These are phyloP conservation scores for Testicularia cyperi DNA, from an alignment of 1,284 basidiomycete species.

Conservation along the genomic window DNA sequence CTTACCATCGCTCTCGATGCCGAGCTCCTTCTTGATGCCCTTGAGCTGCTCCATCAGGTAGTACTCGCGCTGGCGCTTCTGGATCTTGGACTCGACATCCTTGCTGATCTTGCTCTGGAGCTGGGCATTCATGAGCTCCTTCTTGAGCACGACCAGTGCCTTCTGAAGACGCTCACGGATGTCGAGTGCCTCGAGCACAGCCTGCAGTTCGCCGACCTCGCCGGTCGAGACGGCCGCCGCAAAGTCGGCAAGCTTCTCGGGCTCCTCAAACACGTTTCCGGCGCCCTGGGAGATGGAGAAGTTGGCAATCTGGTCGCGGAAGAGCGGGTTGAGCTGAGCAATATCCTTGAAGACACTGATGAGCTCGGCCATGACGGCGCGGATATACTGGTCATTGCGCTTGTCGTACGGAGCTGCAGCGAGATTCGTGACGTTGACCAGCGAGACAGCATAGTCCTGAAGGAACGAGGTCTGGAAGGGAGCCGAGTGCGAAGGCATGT, in stretches of 20 bases:
- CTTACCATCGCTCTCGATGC: conserved; percentile 95
- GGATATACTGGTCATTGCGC: conserved; percentile 71
- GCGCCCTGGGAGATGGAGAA: conserved; percentile 94
- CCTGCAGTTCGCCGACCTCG: conserved; percentile 86
- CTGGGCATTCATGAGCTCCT: conserved; percentile 96
- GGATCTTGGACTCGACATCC: conserved; percentile 94
- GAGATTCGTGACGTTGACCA: conserved; percentile 87
- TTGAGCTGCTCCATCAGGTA: conserved; percentile 98
- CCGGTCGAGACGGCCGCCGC: conserved; percentile 93
- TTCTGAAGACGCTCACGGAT: conserved; percentile 89
- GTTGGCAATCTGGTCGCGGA: conserved; percentile 96
- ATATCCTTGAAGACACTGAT: conserved; percentile 99
- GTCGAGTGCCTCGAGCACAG: conserved; percentile 82
- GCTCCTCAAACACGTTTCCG: conserved; percentile 97
- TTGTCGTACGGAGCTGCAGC: conserved; percentile 80
- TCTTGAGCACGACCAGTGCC: conserved; percentile 89
- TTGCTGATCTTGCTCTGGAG: conserved; percentile 90
- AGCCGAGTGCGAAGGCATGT: conserved; percentile 53
- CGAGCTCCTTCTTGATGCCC: conserved; percentile 97
- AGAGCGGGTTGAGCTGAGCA: conserved; percentile 91
- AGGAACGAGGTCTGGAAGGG: conserved; percentile 85
- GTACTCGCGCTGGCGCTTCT: conserved; percentile 94
- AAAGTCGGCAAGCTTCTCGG: conserved; percentile 96
- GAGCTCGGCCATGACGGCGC: conserved; percentile 94
- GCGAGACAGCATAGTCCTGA: conserved; percentile 82